Percentiles rank a stretch among this genome's conserved stretches.
Evolutionary conservation across 306 rosid genomes (phyloP).

Genomic region (Arachis hypogaea): DNA sequence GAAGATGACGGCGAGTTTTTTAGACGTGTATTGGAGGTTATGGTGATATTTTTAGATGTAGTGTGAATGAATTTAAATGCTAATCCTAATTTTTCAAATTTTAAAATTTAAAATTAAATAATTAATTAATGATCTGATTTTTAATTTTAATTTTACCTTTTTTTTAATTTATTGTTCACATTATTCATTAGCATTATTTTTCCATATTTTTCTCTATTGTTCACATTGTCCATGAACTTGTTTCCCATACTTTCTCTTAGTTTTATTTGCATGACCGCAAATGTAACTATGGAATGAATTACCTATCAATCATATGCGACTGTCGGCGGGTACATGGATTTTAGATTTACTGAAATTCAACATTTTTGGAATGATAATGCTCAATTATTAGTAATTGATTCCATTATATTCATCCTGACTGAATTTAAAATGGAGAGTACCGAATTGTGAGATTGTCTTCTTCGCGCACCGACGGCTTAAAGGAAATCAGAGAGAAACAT

Average conservation of each 20-base stretch:
- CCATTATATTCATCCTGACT: neutral
- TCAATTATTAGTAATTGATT: neutral
- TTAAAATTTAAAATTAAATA: too few relatives aligned
- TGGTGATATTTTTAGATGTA: too few relatives aligned
- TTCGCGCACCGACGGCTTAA: neutral
- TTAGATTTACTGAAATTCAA: neutral
- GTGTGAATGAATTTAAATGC: too few relatives aligned
- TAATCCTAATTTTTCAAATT: too few relatives aligned
- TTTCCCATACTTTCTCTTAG: neutral
- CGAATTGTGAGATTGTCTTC: neutral
- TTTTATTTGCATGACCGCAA: neutral
- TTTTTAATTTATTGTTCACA: too few relatives aligned
- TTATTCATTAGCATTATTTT: too few relatives aligned
- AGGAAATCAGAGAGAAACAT: neutral
- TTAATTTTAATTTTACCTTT: too few relatives aligned
- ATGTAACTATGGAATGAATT: neutral
- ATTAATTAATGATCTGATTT: too few relatives aligned
- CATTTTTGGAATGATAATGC: neutral
- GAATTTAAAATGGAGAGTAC: neutral
- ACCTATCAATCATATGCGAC: neutral
- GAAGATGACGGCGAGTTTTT: too few relatives aligned
- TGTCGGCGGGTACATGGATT: neutral
- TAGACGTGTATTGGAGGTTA: too few relatives aligned
- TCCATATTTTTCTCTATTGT: too few relatives aligned
- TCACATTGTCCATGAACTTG: too few relatives aligned